Evolutionary conservation across 352 stramenopile species (phyloP), one percentile per base, ranked within the genome.

Genomic region (Phytophthora hybrid): DNA sequence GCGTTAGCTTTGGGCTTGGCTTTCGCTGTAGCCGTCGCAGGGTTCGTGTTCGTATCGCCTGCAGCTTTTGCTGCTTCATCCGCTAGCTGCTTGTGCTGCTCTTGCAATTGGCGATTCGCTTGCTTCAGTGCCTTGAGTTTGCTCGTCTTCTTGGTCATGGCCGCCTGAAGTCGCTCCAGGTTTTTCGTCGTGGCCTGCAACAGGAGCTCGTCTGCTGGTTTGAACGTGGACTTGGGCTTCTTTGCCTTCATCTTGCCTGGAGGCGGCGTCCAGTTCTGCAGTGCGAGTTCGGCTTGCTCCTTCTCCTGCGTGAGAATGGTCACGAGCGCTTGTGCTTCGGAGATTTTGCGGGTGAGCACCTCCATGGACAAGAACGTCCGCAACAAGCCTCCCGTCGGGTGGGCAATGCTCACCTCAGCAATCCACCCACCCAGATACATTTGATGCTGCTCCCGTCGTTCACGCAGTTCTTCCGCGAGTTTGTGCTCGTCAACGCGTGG

Each of bases 361-460:
- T 95, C 86, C 79, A 96, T 90, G 5, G 77, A 81, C 8, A 96
- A 54, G 60, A 95, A 97, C 6, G 79, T 90, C 5, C 79, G 67
- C 26, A 97, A 70, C 9, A 97, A 57, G 0, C 85, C 89, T 5
- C 89, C 88, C 0, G 89, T 96, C 5, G 91, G 88, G 39, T 89
- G 85, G 19, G 83, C 86, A 8, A 97, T 80, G 47, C 85, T 93
- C 21, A 97, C 88, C 71, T 97, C 90, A 7, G 90, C 91, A 39
- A 97, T 85, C 92, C 90, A 97, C n/a, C 84, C 91, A 52, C 84
- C 79, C 3, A 95, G 13, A 53, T 97, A 97, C 59, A 94, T 71
- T 13, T 76, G 46, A 26, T 77, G 54, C 49, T 73, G 68, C 29
- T 79, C 63, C 14, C 66, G 32, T 23, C 59, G 58, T 14, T 63